Percentiles rank a stretch among this genome's conserved stretches.
Evolutionary conservation across 2,329 filamentous ascomycete genomes (phyloP).

Genomic region (Xylaria digitata): DNA sequence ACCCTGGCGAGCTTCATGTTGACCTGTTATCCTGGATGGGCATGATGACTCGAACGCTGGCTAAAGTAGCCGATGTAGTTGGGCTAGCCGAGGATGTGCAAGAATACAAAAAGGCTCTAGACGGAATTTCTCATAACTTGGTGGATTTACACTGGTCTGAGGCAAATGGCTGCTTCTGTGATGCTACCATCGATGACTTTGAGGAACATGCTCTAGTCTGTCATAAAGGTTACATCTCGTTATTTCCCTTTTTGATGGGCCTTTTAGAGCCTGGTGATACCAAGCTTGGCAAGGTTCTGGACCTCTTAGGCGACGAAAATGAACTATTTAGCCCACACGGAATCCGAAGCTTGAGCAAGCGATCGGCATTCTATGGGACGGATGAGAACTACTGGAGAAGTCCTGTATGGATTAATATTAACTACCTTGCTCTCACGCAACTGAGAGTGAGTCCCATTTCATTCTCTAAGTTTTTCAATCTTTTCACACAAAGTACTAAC

Average conservation of each 20-base stretch:
- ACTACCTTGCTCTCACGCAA: constrained; percentile 85
- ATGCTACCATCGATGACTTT: constrained; percentile 93
- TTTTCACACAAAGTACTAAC: constrained; percentile 31
- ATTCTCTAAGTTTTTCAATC: not conserved
- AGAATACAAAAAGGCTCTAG: constrained; percentile 76
- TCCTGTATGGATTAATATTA: constrained; percentile 96
- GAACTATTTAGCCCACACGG: constrained; percentile 92
- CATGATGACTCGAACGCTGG: constrained; percentile 90
- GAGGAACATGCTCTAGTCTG: constrained; percentile 91
- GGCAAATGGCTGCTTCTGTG: constrained; percentile 85
- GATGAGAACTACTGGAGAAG: constrained; percentile 98
- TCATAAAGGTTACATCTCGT: constrained; percentile 94
- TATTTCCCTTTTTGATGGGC: constrained; percentile 92
- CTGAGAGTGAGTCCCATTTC: constrained; percentile 71
- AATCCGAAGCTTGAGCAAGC: constrained; percentile 88
- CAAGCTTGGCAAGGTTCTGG: constrained; percentile 78
- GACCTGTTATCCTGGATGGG: constrained; percentile 97
- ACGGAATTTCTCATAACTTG: constrained; percentile 85
- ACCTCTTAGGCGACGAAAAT: constrained; percentile 81
- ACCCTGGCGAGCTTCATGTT: constrained; percentile 94
- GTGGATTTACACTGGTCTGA: constrained; percentile 94
- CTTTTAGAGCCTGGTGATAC: constrained; percentile 79
- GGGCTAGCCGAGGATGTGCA: constrained; percentile 79
- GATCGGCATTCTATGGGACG: constrained; percentile 85
- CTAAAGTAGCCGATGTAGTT: constrained; percentile 81